These are phyloP conservation scores for Phaeotremella fagi DNA, from an alignment of 768 basidiomycete species.

Conservation along the genomic window DNA sequence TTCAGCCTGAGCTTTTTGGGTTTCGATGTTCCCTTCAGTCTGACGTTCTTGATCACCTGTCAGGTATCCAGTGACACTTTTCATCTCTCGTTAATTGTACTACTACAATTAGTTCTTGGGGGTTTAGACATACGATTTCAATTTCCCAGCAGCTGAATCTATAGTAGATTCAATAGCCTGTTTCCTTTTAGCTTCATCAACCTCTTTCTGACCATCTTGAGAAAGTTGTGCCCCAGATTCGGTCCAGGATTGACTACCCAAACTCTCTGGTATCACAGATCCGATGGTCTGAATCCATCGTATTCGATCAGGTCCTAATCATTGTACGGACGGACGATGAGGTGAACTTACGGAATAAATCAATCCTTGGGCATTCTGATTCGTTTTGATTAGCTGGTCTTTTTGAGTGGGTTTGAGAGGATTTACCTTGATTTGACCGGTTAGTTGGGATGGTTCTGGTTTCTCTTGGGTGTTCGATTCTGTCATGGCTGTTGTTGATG, in stretches of 20 bases:
- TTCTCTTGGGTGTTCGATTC: neutral
- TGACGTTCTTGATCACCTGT: slow-evolving; percentile 42
- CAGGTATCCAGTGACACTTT: slow-evolving; percentile 35
- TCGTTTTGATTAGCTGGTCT: too few relatives aligned
- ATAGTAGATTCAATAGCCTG: slow-evolving; percentile 28
- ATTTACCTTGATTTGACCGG: slow-evolving; percentile 25
- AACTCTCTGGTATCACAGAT: slow-evolving; percentile 28
- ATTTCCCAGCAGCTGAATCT: slow-evolving; percentile 27
- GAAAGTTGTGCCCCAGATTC: slow-evolving; percentile 25
- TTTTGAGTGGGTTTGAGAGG: neutral
- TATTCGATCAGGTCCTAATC: neutral
- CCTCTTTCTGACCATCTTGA: slow-evolving; percentile 24
- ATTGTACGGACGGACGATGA: neutral
- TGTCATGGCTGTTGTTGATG: too few relatives aligned
- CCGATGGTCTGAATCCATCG: slow-evolving; percentile 24
- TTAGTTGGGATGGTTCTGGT: slow-evolving; percentile 17
- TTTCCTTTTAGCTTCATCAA: slow-evolving; percentile 29
- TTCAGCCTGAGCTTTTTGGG: slow-evolving; percentile 43
- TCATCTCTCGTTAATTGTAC: neutral
- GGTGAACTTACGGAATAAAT: slow-evolving; percentile 15
- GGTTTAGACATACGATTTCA: slow-evolving; percentile 28
- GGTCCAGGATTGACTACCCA: slow-evolving; percentile 18
- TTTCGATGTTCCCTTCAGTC: slow-evolving; percentile 38
- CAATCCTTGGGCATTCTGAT: slow-evolving; percentile 18
- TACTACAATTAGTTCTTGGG: neutral